phyloP scores from a whole-genome alignment of 768 basidiomycete species.

The Obba rivulosa region DNA sequence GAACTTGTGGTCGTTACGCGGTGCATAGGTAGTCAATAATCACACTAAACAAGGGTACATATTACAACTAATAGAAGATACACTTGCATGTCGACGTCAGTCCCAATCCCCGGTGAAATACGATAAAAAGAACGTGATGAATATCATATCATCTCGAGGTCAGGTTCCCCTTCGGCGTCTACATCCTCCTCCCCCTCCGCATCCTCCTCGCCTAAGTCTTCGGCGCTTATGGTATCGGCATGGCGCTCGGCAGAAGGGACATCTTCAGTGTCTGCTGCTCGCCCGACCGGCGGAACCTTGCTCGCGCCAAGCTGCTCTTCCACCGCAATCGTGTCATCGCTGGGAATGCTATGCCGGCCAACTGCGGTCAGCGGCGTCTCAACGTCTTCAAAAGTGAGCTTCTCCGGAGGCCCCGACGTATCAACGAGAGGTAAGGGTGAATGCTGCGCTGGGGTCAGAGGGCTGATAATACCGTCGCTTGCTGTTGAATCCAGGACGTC shows the following conservation, averaged over 20 bases:
- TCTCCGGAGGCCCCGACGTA: conserved; percentile 13
- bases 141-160: conserved; percentile 7
- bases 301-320: conserved; percentile 26
- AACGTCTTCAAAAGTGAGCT: conserved; percentile 48
- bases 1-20: too few species aligned
- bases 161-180: conserved; percentile 23
- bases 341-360: conserved; percentile 50
- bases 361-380: conserved; percentile 44
- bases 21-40: too few species aligned
- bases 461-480: neutral
- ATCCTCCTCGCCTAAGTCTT: conserved; percentile 6
- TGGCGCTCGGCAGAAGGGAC: neutral
- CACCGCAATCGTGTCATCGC: conserved; percentile 50
- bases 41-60: too few species aligned
- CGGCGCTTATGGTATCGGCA: neutral
- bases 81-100: too few species aligned
- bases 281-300: conserved; percentile 11
- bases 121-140: conserved; percentile 2
- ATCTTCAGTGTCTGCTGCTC: neutral
- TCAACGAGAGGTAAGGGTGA: conserved; percentile 2
- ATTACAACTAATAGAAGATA: too few species aligned
- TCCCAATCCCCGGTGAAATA: neutral
- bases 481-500: neutral
- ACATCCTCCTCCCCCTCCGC: conserved; percentile 26
- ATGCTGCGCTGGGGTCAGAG: neutral